These are phyloP conservation scores for Vigna nakashimae DNA, from an alignment of 306 rosid species.

Conservation along the genomic window DNA sequence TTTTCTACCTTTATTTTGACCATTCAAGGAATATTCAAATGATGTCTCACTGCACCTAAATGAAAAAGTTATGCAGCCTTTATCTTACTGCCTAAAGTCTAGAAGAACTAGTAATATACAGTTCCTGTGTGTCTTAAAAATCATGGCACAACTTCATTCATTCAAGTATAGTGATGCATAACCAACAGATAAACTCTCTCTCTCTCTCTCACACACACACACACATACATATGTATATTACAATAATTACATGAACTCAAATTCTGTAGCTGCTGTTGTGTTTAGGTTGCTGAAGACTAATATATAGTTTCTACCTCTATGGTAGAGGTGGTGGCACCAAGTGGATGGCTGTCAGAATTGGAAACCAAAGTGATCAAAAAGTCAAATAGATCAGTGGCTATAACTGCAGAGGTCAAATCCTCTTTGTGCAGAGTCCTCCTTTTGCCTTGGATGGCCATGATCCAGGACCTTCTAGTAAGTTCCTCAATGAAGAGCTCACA, in stretches of 20 bases:
- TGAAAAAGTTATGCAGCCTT: no score
- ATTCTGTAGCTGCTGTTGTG: background rate
- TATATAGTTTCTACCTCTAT: conserved; percentile 22
- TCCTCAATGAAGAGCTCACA: conserved; percentile 80
- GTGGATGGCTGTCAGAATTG: background rate
- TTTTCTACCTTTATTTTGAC: conserved; percentile 27
- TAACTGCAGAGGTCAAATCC: conserved; percentile 70
- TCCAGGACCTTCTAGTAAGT: conserved; percentile 73
- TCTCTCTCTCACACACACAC: no score
- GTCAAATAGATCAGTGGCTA: conserved; percentile 71
- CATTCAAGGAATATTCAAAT: conserved; percentile 10
- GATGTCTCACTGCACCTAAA: conserved; percentile 17
- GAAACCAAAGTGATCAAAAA: conserved; percentile 71
- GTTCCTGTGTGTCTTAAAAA: background rate
- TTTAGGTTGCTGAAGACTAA: background rate
- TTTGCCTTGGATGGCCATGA: conserved; percentile 62
- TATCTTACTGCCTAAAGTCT: no score
- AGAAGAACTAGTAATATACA: no score
- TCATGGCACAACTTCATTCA: background rate
- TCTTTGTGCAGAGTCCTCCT: conserved; percentile 73
- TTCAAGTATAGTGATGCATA: background rate
- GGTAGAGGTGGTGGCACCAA: background rate
- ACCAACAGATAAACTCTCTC: background rate
- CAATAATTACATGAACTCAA: conserved; percentile 13
- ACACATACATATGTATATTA: background rate